phyloP scores from a whole-genome alignment of 192 early-diverging fungal genomes.

The Coemansia sp. region DNA sequence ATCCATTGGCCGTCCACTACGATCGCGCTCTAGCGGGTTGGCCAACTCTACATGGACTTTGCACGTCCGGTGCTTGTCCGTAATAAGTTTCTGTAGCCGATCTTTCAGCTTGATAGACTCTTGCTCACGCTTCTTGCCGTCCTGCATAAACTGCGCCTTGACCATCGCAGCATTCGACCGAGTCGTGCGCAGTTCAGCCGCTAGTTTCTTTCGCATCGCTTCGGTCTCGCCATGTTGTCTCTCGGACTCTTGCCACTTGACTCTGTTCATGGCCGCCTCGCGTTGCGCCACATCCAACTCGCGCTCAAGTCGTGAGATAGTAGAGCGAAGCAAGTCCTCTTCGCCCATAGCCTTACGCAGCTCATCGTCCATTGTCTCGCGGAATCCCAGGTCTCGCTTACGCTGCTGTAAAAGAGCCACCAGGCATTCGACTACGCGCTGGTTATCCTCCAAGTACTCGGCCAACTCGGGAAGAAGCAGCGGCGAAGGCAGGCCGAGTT shows the following conservation, averaged over 20 bases:
- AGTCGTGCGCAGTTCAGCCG: slow-evolving; percentile 37
- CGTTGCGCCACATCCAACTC: slow-evolving; percentile 48
- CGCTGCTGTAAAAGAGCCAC: slow-evolving; percentile 35
- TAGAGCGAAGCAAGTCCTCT: slow-evolving; percentile 40
- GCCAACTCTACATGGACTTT: slow-evolving; percentile 38
- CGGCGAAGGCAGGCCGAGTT: slow-evolving; percentile 50
- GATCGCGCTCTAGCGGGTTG: slow-evolving; percentile 39
- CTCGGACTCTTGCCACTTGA: slow-evolving; percentile 39
- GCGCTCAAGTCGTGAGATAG: slow-evolving; percentile 37
- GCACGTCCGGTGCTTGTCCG: slow-evolving; percentile 39
- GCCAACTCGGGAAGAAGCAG: slow-evolving; percentile 39
- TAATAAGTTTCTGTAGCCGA: slow-evolving; percentile 51
- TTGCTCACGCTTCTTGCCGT: slow-evolving; percentile 54
- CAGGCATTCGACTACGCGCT: slow-evolving; percentile 49
- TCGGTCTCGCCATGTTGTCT: slow-evolving; percentile 22
- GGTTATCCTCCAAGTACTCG: slow-evolving; percentile 54
- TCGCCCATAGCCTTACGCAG: slow-evolving; percentile 53
- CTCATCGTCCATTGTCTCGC: slow-evolving; percentile 52
- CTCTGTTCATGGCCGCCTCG: slow-evolving; percentile 33
- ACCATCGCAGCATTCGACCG: slow-evolving; percentile 35
- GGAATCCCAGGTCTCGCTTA: slow-evolving; percentile 35
- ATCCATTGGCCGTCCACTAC: slow-evolving; percentile 31
- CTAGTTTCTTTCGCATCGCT: slow-evolving; percentile 26
- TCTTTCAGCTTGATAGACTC: slow-evolving; percentile 44
- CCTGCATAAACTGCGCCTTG: slow-evolving; percentile 49